Evolutionary conservation across 257 asterid genomes (phyloP).

Genomic region (Solanum sitiens): DNA sequence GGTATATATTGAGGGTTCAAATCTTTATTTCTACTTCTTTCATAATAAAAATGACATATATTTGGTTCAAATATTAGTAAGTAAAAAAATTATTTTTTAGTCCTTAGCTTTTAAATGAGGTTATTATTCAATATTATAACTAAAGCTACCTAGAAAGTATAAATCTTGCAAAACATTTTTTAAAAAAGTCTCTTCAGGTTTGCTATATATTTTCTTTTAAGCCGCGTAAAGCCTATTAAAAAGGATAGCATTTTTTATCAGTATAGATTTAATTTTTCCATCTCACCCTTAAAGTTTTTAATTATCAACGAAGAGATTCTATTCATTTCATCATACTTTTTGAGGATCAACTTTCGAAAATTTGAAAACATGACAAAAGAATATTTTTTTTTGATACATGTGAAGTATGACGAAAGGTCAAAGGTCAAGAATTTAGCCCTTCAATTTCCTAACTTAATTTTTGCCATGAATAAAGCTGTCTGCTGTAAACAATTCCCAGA

Average conservation of each 20-base stretch:
- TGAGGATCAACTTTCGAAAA: neutral
- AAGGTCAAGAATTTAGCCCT: neutral
- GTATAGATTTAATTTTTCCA: neutral
- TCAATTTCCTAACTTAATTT: neutral
- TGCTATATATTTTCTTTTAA: neutral
- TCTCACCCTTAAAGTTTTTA: neutral
- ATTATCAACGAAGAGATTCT: neutral
- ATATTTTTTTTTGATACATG: neutral
- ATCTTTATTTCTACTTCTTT: neutral
- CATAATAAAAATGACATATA: neutral
- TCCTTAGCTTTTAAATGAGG: neutral
- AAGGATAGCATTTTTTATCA: neutral
- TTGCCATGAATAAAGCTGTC: neutral
- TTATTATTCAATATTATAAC: neutral
- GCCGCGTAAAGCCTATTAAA: neutral
- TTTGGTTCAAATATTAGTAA: neutral
- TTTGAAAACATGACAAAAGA: neutral
- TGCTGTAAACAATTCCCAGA: neutral
- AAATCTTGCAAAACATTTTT: neutral
- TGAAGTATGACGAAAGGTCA: neutral
- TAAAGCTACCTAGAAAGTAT: neutral
- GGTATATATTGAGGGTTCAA: neutral
- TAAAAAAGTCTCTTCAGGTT: neutral
- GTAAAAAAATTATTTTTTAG: neutral
- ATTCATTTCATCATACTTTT: neutral